Conservation (phyloP, 176 grass and related monocot genomes). For the Zea luxurians region DNA sequence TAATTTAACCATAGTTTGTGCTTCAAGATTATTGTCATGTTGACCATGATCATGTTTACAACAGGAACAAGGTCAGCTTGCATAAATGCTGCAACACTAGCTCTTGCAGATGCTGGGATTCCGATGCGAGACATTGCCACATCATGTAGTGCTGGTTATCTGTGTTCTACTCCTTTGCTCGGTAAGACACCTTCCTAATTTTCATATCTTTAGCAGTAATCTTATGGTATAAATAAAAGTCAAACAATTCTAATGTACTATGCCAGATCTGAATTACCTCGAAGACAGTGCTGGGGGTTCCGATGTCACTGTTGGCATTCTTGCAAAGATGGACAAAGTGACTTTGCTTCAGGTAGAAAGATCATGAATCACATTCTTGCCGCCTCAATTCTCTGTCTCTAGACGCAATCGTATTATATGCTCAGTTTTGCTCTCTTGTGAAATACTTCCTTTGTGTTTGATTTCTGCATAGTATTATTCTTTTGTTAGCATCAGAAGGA, state of each 20-base stretch:
- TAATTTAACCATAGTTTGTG: not conserved
- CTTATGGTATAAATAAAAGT: not conserved
- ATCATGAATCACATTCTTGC: conserved; percentile 18
- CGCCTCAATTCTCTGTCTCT: not conserved
- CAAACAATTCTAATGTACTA: conserved; percentile 28
- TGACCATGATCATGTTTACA: not conserved
- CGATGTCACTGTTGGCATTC: conserved; percentile 83
- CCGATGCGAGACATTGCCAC: conserved; percentile 91
- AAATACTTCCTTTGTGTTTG: not conserved
- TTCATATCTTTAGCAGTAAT: conserved; percentile 10
- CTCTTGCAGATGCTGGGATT: conserved; percentile 89
- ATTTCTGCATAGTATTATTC: not conserved
- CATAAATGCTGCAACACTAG: conserved; percentile 95
- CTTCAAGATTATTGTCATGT: conserved; percentile 9
- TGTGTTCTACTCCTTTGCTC: conserved; percentile 87
- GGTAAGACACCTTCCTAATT: conserved; percentile 39
- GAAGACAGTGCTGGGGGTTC: conserved; percentile 82
- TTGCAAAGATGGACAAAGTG: conserved; percentile 93
- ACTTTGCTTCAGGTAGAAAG: conserved; percentile 84
- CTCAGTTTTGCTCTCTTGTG: conserved; percentile 24
- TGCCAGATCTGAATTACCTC: conserved; percentile 87
- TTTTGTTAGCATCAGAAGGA: conserved; percentile 27
- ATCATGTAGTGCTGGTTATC: conserved; percentile 90
- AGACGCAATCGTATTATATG: not conserved
- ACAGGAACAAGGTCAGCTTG: conserved; percentile 57